Evolutionary conservation across 176 grass and related monocot species (phyloP).

Genomic region (Oryza punctata): DNA sequence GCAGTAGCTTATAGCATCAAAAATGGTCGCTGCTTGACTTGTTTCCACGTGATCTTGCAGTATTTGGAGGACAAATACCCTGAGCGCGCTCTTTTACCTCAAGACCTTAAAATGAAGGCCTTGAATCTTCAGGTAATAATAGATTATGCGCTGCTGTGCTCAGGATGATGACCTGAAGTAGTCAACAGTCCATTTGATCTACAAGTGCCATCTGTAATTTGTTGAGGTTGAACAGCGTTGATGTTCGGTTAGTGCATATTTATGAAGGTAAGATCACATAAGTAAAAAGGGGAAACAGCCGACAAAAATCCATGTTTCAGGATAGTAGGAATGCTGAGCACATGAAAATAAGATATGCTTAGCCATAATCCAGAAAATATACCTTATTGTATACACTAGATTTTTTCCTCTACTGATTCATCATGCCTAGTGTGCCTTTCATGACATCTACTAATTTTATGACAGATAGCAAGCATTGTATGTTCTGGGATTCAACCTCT

Average conservation of each 20-base stretch:
- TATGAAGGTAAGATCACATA: background rate
- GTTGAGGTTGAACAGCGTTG: background rate
- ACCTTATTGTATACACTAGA: background rate
- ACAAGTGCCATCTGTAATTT: background rate
- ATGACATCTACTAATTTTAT: conserved; percentile 19
- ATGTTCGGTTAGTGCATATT: background rate
- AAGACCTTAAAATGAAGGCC: conserved; percentile 47
- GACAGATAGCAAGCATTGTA: conserved; percentile 55
- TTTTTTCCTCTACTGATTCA: background rate
- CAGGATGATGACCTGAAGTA: background rate
- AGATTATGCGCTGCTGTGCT: background rate
- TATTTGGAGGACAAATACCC: conserved; percentile 62
- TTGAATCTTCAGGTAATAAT: conserved; percentile 53
- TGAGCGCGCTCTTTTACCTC: conserved; percentile 41
- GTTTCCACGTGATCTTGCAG: conserved; percentile 27
- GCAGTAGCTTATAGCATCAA: background rate
- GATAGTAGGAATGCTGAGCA: background rate
- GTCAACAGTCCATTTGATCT: background rate
- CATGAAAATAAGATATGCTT: background rate
- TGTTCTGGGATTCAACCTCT: conserved; percentile 58
- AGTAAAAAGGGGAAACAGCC: background rate
- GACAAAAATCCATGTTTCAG: conserved; percentile 15
- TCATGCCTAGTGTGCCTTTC: conserved; percentile 5
- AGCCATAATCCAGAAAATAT: background rate
- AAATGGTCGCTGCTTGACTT: background rate